Percentiles rank a stretch among this genome's conserved stretches.
Evolutionary conservation across 148 eudicot genomes (phyloP).

Genomic region (Chenopodium album): DNA sequence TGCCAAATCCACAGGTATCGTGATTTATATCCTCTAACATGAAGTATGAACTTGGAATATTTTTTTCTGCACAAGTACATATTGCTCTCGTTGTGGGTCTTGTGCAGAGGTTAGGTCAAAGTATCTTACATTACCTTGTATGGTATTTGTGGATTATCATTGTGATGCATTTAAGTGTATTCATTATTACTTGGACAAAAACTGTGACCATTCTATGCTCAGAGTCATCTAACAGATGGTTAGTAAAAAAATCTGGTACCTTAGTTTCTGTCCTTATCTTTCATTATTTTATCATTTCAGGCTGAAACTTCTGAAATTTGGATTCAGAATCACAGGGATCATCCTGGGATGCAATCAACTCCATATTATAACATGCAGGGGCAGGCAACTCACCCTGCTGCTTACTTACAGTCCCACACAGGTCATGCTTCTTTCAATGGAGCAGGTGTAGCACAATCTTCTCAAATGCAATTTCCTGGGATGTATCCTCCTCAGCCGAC

Average conservation of each 20-base stretch:
- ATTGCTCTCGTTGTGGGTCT: background rate
- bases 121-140: background rate
- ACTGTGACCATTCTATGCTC: background rate
- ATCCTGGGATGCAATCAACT: constrained; percentile 62
- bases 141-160: background rate
- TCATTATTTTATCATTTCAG: constrained; percentile 30
- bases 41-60: background rate
- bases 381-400: constrained; percentile 65
- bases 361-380: constrained; percentile 80
- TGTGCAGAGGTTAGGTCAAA: background rate
- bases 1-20: constrained; percentile 79
- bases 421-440: constrained; percentile 71
- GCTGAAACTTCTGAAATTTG: constrained; percentile 79
- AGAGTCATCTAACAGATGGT: background rate
- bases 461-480: constrained; percentile 80
- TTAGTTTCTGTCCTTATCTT: background rate
- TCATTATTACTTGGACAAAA: no score
- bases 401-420: constrained; percentile 67
- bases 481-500: constrained; percentile 68
- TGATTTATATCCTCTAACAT: background rate
- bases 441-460: constrained; percentile 66
- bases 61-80: background rate
- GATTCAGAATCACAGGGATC: constrained; percentile 71
- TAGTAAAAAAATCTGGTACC: background rate
- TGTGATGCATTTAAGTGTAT: no score